Base-by-base conservation (phyloP, 805 yeast genomes). In the Cyberlindnera samutprakarnensis region DNA sequence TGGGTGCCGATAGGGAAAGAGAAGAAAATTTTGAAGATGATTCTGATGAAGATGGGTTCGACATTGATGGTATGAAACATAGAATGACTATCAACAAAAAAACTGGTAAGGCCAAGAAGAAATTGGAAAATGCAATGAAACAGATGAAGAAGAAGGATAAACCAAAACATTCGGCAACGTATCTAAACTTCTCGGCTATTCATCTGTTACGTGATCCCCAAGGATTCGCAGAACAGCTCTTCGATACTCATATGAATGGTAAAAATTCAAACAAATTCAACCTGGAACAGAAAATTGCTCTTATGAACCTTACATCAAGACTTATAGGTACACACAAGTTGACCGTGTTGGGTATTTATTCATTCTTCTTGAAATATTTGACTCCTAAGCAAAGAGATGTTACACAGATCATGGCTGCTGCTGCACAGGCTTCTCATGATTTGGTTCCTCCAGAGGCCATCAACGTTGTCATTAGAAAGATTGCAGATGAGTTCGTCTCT, bases 391-490 rank as follows among this genome's bases (percentile, higher is more conserved):
- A 92, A 60, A 66, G 75, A 36, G 82, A 90, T 46, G 99, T 92
- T 27, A 92, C 99, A 0, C 94, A 86, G 56, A 79, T 92, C 43
- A 75, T 92, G 85, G 97, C 98, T 7, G 95, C 97, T 4, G 70
- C 84, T 29, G 99, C 98, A 0, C 98, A 92, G 64, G 86, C 97
- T 0, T 73, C 94, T 18, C 99, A 92, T 54, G 97, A 92, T 51
- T 66, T 92, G 49, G 96, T 92, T 7, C 99, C 99, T 17, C 98
- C 99, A 6, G 99, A 92, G 55, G 75, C 78, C 12, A 72, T 92
- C 38, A 64, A 70, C 27, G 78, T 79, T 31, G 76, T 92, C 45
- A 78, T 92, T 8, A 74, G 95, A 36, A 92, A 90, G 53, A 77
- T 92, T 43, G 97, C 98, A 1, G 94, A 92, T 59, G 98, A 92